Conservation (phyloP, 83 land plant genomes). For the Picea abies region DNA sequence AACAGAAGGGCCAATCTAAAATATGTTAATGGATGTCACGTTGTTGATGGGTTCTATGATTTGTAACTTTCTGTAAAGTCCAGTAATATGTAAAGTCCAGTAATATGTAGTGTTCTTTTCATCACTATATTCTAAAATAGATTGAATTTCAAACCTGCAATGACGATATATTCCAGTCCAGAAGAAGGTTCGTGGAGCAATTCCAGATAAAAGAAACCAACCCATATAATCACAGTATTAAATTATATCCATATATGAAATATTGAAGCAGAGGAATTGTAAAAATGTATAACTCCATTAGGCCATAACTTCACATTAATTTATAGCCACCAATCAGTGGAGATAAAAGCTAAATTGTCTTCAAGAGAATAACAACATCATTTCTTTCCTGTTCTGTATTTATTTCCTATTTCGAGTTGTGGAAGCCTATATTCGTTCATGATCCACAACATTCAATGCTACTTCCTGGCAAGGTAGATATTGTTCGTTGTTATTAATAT, state of each 20-base stretch:
- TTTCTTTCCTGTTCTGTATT: no score
- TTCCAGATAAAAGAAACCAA: neutral
- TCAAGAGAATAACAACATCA: neutral
- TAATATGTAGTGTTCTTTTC: neutral
- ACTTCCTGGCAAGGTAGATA: no score
- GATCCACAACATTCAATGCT: no score
- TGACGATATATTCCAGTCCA: neutral
- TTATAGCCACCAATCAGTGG: slow-evolving; percentile 4
- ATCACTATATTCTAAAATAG: neutral
- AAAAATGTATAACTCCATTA: no score
- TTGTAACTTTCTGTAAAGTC: neutral
- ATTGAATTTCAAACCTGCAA: neutral
- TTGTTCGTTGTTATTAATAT: no score
- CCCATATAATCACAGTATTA: neutral
- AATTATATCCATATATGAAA: no score
- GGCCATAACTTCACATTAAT: no score
- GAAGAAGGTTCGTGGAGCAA: neutral
- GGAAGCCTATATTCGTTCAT: no score
- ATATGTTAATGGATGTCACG: neutral
- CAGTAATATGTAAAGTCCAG: neutral
- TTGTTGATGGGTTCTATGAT: neutral
- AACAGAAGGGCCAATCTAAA: neutral
- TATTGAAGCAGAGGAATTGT: no score
- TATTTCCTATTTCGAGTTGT: no score
- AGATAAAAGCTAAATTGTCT: neutral